Evolutionary conservation across 257 asterid species (phyloP).

Genomic region (Jaltomata sinuosa): DNA sequence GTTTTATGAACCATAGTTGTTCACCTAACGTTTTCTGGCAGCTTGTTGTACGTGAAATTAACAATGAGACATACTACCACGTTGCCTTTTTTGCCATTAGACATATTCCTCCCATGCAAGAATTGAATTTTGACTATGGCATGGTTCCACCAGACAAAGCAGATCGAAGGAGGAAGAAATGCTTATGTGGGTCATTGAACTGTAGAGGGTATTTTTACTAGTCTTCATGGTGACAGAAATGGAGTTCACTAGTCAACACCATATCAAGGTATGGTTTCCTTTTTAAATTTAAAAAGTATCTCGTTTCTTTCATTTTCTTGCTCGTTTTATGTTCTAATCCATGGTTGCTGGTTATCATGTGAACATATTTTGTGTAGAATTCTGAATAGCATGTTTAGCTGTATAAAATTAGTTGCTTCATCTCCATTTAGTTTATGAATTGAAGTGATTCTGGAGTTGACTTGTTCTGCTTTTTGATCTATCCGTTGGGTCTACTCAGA

Average conservation of each 20-base stretch:
- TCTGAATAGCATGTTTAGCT: background rate
- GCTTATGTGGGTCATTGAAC: slow-evolving; percentile 65
- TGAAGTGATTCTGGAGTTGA: background rate
- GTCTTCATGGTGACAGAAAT: background rate
- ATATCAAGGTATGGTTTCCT: background rate
- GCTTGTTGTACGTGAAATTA: slow-evolving; percentile 66
- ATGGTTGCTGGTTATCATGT: background rate
- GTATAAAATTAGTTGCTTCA: background rate
- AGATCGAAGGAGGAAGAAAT: slow-evolving; percentile 51
- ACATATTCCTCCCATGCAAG: slow-evolving; percentile 96
- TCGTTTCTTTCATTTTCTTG: background rate
- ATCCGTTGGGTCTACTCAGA: background rate
- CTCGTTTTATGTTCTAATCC: background rate
- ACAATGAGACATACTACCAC: slow-evolving; percentile 55
- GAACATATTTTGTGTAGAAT: background rate
- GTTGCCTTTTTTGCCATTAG: slow-evolving; percentile 75
- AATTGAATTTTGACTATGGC: slow-evolving; percentile 75
- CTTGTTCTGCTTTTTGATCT: background rate
- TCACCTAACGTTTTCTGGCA: slow-evolving; percentile 77
- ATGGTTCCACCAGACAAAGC: slow-evolving; percentile 39
- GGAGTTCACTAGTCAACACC: background rate
- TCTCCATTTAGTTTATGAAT: background rate
- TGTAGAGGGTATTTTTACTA: slow-evolving; percentile 77
- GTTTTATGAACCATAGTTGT: slow-evolving; percentile 96
- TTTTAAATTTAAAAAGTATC: background rate